A percentile compares a stretch with the other conserved stretches of the same genome.
These are phyloP conservation scores for Articulospora tetracladia DNA, from an alignment of 495 filamentous ascomycete species.

Conservation along the genomic window DNA sequence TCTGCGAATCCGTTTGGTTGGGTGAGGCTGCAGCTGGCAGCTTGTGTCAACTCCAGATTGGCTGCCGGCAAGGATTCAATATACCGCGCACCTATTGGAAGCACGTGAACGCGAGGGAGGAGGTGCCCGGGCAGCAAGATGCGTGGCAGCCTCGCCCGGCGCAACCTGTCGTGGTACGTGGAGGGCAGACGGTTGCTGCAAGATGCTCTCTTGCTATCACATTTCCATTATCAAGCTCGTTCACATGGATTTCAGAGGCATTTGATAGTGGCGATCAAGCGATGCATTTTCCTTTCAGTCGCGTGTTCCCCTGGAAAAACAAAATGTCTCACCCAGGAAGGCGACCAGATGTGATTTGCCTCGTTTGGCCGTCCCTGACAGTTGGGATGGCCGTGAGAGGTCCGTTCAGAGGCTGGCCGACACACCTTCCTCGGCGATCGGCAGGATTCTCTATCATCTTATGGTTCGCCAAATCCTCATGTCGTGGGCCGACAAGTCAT, in stretches of 20 bases:
- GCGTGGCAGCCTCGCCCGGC: conserved; percentile 12
- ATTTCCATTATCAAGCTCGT: neutral
- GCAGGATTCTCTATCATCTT: neutral
- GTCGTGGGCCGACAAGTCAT: conserved; percentile 1
- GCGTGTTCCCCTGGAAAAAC: neutral
- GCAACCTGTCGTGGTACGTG: neutral
- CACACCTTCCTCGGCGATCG: conserved; percentile 4
- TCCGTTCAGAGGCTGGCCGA: neutral
- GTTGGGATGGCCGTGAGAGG: conserved; percentile 14
- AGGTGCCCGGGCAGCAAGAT: neutral
- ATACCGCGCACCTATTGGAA: conserved; percentile 18
- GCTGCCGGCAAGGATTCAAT: conserved; percentile 9
- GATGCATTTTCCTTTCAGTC: neutral
- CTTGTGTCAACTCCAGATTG: conserved; percentile 10
- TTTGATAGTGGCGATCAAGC: neutral
- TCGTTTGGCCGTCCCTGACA: conserved; percentile 5
- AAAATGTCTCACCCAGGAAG: conserved; percentile 10
- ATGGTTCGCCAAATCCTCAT: neutral
- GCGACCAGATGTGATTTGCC: conserved; percentile 19
- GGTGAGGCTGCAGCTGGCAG: conserved; percentile 16
- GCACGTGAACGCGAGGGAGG: conserved; percentile 1
- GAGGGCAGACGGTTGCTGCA: neutral
- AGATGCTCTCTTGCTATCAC: neutral
- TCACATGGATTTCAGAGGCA: neutral
- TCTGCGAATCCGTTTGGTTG: conserved; percentile 4